A percentile compares a stretch with the other conserved stretches of the same genome.
Conservation (phyloP, 306 rosid species). For the Boehmeria nivea region DNA sequence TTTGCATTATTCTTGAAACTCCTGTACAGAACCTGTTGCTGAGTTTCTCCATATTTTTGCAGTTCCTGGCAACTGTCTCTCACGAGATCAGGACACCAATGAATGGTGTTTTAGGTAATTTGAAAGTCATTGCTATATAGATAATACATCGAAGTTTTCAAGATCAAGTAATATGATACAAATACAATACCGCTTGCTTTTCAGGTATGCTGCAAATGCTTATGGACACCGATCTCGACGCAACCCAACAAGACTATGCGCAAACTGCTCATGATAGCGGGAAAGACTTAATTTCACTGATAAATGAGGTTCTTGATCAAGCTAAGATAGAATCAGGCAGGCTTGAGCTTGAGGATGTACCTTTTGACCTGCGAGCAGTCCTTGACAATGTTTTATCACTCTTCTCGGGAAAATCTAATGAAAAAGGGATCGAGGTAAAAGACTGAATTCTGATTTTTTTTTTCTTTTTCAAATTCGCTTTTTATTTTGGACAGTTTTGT, state of each 20-base stretch:
- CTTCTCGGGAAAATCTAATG: constrained; percentile 63
- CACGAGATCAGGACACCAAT: constrained; percentile 99
- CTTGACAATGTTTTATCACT: constrained; percentile 75
- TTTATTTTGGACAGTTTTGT: constrained; percentile 2
- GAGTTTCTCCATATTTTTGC: constrained; percentile 30
- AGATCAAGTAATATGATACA: constrained; percentile 19
- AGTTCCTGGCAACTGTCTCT: constrained; percentile 97
- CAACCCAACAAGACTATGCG: constrained; percentile 76
- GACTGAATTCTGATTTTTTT: constrained; percentile 2
- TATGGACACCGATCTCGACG: constrained; percentile 86
- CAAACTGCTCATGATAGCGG: constrained; percentile 83
- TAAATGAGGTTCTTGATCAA: constrained; percentile 93
- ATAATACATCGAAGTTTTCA: constrained; percentile 9
- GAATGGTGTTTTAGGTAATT: constrained; percentile 93
- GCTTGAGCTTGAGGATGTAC: constrained; percentile 89
- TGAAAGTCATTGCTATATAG: constrained; percentile 8
- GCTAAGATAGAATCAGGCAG: constrained; percentile 93
- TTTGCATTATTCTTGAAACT: neutral
- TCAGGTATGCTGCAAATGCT: constrained; percentile 96
- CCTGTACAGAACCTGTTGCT: constrained; percentile 5
- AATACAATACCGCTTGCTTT: constrained; percentile 23
- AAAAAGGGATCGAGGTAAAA: constrained; percentile 75
- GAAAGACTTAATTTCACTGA: constrained; percentile 71
- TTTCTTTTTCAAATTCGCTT: constrained; percentile 7
- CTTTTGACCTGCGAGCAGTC: constrained; percentile 64